Evolutionary conservation across 345 rosid species (phyloP).

Genomic region (Citrus glauca): DNA sequence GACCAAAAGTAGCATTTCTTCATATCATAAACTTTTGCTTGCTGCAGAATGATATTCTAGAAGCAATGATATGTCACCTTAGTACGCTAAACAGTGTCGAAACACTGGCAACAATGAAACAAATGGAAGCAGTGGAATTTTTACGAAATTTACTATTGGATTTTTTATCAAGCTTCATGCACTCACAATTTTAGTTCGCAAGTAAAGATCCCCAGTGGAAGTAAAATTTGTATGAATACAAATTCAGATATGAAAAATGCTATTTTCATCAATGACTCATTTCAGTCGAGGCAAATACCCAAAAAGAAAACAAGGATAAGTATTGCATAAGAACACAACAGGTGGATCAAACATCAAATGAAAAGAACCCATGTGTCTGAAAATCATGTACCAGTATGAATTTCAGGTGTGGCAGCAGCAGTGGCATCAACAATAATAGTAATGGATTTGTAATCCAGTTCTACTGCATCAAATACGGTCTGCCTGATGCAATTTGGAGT

Average conservation of each 20-base stretch:
- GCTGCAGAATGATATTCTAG: no score
- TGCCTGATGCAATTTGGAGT: constrained; percentile 88
- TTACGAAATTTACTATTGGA: no score
- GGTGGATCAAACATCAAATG: not conserved
- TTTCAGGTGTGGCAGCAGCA: constrained; percentile 81
- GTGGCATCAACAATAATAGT: constrained; percentile 75
- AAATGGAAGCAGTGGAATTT: no score
- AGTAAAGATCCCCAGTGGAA: no score
- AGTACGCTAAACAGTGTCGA: no score
- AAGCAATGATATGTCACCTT: no score
- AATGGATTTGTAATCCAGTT: constrained; percentile 52
- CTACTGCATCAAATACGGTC: constrained; percentile 87
- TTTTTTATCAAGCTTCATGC: no score
- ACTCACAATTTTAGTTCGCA: no score
- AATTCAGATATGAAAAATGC: not conserved
- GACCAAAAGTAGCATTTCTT: no score
- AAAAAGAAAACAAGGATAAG: not conserved
- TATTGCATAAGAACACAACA: not conserved
- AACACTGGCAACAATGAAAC: no score
- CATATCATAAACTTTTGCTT: no score
- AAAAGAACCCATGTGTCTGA: not conserved
- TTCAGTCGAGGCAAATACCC: not conserved
- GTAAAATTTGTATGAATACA: not conserved
- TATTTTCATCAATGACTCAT: not conserved
- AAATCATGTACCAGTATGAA: constrained; percentile 52